A percentile compares a stretch with the other conserved stretches of the same genome.
Conservation (phyloP, 345 rosid species). For the Lumnitzera littorea region DNA sequence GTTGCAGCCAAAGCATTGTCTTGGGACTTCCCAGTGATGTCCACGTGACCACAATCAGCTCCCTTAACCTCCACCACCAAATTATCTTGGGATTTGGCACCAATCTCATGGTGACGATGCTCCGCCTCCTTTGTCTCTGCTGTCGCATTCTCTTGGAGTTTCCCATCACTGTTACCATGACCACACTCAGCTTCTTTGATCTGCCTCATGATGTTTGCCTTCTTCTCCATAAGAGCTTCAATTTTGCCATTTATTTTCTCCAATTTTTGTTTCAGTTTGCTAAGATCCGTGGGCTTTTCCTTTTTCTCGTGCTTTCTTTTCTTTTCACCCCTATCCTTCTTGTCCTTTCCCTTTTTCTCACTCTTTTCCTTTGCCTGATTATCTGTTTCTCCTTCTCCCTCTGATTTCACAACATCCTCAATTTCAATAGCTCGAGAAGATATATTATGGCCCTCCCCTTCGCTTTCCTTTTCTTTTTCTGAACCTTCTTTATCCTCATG, state of each 20-base stretch:
- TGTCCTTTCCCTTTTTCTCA: slow-evolving; percentile 15
- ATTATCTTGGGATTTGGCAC: too few species aligned
- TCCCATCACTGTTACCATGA: slow-evolving; percentile 8
- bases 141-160: slow-evolving; percentile 8
- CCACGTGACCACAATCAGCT: too few species aligned
- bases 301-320: slow-evolving; percentile 38
- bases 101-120: too few species aligned
- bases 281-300: slow-evolving; percentile 35
- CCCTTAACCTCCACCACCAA: too few species aligned
- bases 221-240: slow-evolving; percentile 36
- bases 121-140: not conserved
- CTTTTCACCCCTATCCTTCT: slow-evolving; percentile 32
- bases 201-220: slow-evolving; percentile 43
- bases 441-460: slow-evolving; percentile 13
- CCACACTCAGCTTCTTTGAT: slow-evolving; percentile 47
- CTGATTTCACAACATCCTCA: slow-evolving; percentile 12
- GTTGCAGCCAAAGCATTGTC: too few species aligned
- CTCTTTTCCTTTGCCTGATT: slow-evolving; percentile 17
- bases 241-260: slow-evolving; percentile 55
- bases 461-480: slow-evolving; percentile 6
- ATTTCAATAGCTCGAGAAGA: slow-evolving; percentile 21
- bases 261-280: slow-evolving; percentile 41
- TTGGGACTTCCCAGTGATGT: too few species aligned
- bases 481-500: slow-evolving; percentile 5
- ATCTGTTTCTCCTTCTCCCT: slow-evolving; percentile 19